Evolutionary conservation across 129 eudicot species (phyloP).

Genomic region (Daucus carota): DH1_v3.0 NC_030381.2:1266001-1266500

Average conservation of each 20-base stretch:
- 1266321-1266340: too few species aligned
- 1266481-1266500: too few species aligned
- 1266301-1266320: too few species aligned
- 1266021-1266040: conserved; percentile 7
- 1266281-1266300: neutral
- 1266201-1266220: neutral
- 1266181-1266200: neutral
- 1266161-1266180: neutral
- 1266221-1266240: neutral
- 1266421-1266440: too few species aligned
- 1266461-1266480: too few species aligned
- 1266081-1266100: conserved; percentile 2
- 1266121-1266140: neutral
- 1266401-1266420: too few species aligned
- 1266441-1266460: too few species aligned
- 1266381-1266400: too few species aligned
- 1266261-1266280: neutral
- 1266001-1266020: neutral
- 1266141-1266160: neutral
- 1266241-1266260: neutral
- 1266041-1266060: neutral
- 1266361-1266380: too few species aligned
- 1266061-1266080: neutral
- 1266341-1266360: too few species aligned
- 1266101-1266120: neutral